Conservation (phyloP, 208 protist species). For the Acanthamoeba castellanii region DNA sequence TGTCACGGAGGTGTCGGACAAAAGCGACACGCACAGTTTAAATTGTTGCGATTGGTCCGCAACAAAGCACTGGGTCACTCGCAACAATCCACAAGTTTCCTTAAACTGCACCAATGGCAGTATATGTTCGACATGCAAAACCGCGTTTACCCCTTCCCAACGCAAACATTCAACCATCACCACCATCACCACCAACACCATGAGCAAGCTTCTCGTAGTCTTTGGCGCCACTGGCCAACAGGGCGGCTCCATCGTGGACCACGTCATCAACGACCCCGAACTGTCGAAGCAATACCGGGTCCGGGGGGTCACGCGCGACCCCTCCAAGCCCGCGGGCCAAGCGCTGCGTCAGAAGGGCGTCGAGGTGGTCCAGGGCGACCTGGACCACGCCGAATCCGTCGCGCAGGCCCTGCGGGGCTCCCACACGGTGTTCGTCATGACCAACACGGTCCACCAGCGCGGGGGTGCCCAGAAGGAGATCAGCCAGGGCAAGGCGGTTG, state of each 20-base stretch:
- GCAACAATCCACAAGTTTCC: too few relatives aligned
- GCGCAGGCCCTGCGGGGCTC: not conserved
- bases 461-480: not conserved
- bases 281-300: not conserved
- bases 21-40: too few relatives aligned
- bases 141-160: too few relatives aligned
- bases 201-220: conserved; percentile 14
- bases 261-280: not conserved
- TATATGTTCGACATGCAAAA: too few relatives aligned
- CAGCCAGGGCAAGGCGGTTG: not conserved
- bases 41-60: too few relatives aligned
- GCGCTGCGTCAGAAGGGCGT: not conserved
- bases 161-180: too few relatives aligned
- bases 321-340: not conserved
- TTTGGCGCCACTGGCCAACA: conserved; percentile 16
- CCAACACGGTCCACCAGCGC: not conserved
- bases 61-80: too few relatives aligned
- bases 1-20: too few relatives aligned
- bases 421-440: not conserved
- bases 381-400: not conserved
- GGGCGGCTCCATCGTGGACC: not conserved
- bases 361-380: not conserved
- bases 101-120: too few relatives aligned
- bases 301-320: not conserved
- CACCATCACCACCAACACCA: not conserved